Conservation (phyloP, 148 eudicot species). For the Spergularia marina region DNA sequence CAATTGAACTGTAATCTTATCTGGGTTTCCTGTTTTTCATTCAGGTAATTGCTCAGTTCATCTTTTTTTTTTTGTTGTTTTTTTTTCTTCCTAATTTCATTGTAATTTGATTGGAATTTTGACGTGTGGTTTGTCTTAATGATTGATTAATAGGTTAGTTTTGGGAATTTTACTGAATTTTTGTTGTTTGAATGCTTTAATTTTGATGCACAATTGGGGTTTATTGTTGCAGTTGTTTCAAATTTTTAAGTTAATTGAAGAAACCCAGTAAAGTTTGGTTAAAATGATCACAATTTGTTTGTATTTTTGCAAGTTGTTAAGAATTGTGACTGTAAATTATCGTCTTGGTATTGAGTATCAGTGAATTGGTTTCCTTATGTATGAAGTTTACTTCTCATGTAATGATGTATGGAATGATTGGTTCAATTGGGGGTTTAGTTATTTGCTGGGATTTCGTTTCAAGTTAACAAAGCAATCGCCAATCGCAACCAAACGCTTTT, state of each 20-base stretch:
- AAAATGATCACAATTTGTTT: neutral
- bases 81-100: neutral
- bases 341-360: constrained; percentile 3
- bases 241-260: neutral
- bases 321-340: neutral
- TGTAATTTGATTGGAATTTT: constrained; percentile 2
- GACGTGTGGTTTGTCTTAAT: neutral
- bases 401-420: constrained; percentile 4
- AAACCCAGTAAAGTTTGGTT: neutral
- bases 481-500: no score
- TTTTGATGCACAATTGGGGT: neutral
- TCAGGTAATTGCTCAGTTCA: neutral
- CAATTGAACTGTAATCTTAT: neutral
- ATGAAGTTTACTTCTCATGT: neutral
- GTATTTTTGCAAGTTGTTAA: neutral
- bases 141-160: neutral
- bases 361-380: neutral
- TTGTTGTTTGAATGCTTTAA: neutral
- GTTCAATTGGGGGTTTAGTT: neutral
- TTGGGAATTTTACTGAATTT: neutral
- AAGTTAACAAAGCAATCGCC: no score
- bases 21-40: constrained; percentile 3
- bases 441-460: no score
- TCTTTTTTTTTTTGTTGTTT: neutral
- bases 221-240: neutral